Conservation (phyloP, 1,284 basidiomycete species). For the Xanthoconium separans region DNA sequence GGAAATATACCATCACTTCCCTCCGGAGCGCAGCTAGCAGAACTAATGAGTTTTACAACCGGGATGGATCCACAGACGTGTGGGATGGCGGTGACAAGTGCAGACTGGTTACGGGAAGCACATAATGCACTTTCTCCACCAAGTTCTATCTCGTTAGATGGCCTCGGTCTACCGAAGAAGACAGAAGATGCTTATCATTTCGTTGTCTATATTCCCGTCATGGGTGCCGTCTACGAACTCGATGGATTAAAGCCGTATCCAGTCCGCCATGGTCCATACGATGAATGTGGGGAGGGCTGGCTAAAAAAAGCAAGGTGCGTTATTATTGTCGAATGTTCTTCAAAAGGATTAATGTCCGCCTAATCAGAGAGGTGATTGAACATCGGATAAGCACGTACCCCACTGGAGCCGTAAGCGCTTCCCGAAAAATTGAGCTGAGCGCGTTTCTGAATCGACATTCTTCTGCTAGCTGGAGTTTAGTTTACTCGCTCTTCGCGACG, state of each 20-base stretch:
- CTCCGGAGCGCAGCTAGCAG: slow-evolving; percentile 69
- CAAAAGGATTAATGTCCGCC: slow-evolving; percentile 11
- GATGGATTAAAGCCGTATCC: slow-evolving; percentile 82
- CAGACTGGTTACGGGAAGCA: slow-evolving; percentile 81
- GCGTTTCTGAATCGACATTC: slow-evolving; percentile 8
- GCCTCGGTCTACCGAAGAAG: slow-evolving; percentile 66
- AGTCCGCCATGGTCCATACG: slow-evolving; percentile 74
- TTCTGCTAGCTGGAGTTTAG: slow-evolving; percentile 80
- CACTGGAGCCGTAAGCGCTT: slow-evolving; percentile 65
- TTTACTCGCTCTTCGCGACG: slow-evolving; percentile 80
- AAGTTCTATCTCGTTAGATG: slow-evolving; percentile 77
- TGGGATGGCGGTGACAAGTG: slow-evolving; percentile 82
- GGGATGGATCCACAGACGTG: slow-evolving; percentile 86
- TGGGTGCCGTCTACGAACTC: slow-evolving; percentile 85
- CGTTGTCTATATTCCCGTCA: slow-evolving; percentile 83
- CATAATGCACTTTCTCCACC: slow-evolving; percentile 92
- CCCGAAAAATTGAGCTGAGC: slow-evolving; percentile 2
- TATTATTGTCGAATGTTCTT: background rate
- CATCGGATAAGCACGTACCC: slow-evolving; percentile 86
- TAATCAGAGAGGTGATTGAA: slow-evolving; percentile 75
- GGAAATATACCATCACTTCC: slow-evolving; percentile 79
- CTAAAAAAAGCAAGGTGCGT: slow-evolving; percentile 68
- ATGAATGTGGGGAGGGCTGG: slow-evolving; percentile 76
- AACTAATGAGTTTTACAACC: slow-evolving; percentile 74
- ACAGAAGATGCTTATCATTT: slow-evolving; percentile 92